Evolutionary conservation across 768 basidiomycete species (phyloP), one percentile per base, ranked within the genome.

Genomic region (Podaxis carcinomalis): DNA sequence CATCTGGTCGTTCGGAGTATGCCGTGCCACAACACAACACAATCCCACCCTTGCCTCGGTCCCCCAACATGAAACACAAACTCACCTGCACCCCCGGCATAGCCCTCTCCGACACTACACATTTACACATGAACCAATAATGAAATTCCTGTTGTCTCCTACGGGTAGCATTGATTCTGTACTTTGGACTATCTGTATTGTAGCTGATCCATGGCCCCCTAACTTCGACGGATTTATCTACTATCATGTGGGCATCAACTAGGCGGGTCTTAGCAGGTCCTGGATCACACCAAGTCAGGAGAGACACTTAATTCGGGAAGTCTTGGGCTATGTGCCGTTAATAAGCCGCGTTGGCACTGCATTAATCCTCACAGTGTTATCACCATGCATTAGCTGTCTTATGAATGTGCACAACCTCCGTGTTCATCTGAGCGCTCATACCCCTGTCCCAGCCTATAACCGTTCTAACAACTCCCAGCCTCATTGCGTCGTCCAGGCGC

Each of bases 1-100:
- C 54, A 62, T 55, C 57, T 63, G 37, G 52, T 52, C 9, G 42
- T 63, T 66, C 65, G 67, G 67, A 64, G 59, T 39, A 46, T 62
- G 66, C 65, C 65, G 63, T n/a, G 13, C n/a, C 64, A 59, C 54
- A 61, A 52, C 61, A 59, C 55, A 51, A 23, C 57, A 59, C 53
- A 46, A 35, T 27, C 59, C 57, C 14, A 44, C 19, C 42, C n/a
- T 56, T 47, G 61, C 47, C 47, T 27, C 47, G 47, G 47, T 25
- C 28, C 57, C 4, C 11, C 27, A 6, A 35, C 57, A 39, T 23
- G 32, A 49, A 36, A 58, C 44, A 19, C 28, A 37, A 13, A 32
- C 28, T 37, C 28, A 32, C 36, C 23, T 25, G 25, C 4, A 37
- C 27, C 47, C 9, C 57, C 13, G 50, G 36, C 40, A 51, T 50